Percentiles rank a stretch among this genome's conserved stretches.
Evolutionary conservation across 176 grass and related monocot species (phyloP).

Genomic region (Luzula sylvatica): DNA sequence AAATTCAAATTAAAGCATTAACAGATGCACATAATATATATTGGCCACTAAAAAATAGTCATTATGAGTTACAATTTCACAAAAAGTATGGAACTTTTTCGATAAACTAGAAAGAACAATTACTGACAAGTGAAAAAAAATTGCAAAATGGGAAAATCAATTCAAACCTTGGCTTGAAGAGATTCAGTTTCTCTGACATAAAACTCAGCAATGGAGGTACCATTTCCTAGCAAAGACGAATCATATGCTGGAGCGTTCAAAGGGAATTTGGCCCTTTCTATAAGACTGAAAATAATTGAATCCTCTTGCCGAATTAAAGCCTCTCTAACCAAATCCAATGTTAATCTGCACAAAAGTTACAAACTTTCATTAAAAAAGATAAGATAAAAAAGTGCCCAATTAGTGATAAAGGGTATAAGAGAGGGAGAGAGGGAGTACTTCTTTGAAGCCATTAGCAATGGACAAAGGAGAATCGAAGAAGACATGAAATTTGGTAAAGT

Average conservation of each 20-base stretch:
- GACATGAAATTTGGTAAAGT: not conserved
- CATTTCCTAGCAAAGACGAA: constrained; percentile 14
- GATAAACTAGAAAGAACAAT: too few species aligned
- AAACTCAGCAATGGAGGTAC: constrained; percentile 43
- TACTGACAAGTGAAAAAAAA: not conserved
- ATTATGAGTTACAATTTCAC: too few species aligned
- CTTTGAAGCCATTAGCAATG: not conserved
- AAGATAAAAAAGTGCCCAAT: not conserved
- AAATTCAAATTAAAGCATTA: constrained; percentile 1
- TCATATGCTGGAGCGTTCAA: constrained; percentile 55
- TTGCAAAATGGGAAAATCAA: not conserved
- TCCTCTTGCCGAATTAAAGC: constrained; percentile 75
- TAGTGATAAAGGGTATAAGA: not conserved
- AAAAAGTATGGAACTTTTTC: too few species aligned
- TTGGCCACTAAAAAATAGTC: too few species aligned
- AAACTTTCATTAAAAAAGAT: constrained; percentile 21
- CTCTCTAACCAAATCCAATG: constrained; percentile 57
- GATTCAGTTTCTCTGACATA: constrained; percentile 49
- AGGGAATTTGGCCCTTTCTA: constrained; percentile 65
- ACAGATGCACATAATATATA: too few species aligned
- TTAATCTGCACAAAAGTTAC: constrained; percentile 32
- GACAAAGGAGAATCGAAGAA: constrained; percentile 10
- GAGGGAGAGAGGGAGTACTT: constrained; percentile 15
- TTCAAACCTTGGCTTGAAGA: constrained; percentile 51
- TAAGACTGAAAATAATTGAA: constrained; percentile 77